Percentiles rank a stretch among this genome's conserved stretches.
phyloP scores from a whole-genome alignment of 2,329 filamentous ascomycete genomes.

The Xylaria sp. region DNA sequence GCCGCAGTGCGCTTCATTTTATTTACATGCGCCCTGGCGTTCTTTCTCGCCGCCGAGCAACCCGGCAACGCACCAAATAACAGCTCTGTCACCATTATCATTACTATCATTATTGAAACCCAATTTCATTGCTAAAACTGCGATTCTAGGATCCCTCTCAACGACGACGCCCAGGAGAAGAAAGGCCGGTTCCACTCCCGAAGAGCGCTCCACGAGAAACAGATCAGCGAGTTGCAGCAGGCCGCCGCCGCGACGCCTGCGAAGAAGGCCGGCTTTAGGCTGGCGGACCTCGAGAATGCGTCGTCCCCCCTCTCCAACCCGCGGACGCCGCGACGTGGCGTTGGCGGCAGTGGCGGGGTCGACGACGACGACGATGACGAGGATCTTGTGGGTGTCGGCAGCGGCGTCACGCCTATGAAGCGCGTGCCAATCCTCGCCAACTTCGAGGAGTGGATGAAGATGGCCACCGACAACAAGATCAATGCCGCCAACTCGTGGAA shows the following conservation, averaged over 20 bases:
- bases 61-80: slow-evolving; percentile 25
- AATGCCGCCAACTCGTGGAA: slow-evolving; percentile 99
- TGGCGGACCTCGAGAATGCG: slow-evolving; percentile 68
- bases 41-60: slow-evolving; percentile 20
- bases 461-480: slow-evolving; percentile 99
- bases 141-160: slow-evolving; percentile 81
- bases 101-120: background rate
- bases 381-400: slow-evolving; percentile 75
- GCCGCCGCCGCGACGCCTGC: slow-evolving; percentile 75
- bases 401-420: slow-evolving; percentile 93
- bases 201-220: slow-evolving; percentile 87
- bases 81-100: background rate
- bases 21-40: slow-evolving; percentile 29
- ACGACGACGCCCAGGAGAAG: slow-evolving; percentile 95
- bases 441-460: slow-evolving; percentile 99
- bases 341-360: slow-evolving; percentile 55
- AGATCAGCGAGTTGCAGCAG: slow-evolving; percentile 92
- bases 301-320: slow-evolving; percentile 67
- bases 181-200: slow-evolving; percentile 87
- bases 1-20: slow-evolving; percentile 4
- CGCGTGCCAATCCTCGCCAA: slow-evolving; percentile 95
- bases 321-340: slow-evolving; percentile 61
- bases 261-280: slow-evolving; percentile 70
- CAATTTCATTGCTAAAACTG: background rate
- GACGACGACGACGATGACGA: slow-evolving; percentile 67